Evolutionary conservation across 345 rosid genomes (phyloP).

Genomic region (Brassica rapa): DNA sequence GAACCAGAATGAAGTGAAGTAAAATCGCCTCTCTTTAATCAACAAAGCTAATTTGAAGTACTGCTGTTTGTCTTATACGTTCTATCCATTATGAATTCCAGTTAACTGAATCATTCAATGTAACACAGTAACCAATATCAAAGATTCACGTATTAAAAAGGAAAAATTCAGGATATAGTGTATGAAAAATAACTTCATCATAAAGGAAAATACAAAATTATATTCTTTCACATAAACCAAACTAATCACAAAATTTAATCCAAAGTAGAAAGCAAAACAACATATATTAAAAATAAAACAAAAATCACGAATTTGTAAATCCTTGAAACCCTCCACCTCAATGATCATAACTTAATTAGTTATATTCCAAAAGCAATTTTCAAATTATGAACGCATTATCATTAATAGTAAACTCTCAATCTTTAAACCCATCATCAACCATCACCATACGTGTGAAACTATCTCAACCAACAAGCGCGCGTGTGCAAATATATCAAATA

Average conservation of each 20-base stretch:
- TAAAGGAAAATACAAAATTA: neutral
- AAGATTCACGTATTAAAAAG: neutral
- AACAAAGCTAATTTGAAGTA: neutral
- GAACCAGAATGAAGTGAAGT: neutral
- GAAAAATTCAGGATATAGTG: neutral
- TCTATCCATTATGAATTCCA: neutral
- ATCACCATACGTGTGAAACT: conserved; percentile 53
- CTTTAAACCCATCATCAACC: conserved; percentile 33
- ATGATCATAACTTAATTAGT: too few species aligned
- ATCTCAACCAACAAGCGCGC: conserved; percentile 22
- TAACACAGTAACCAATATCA: conserved; percentile 30
- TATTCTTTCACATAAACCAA: conserved; percentile 16
- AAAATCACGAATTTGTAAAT: neutral
- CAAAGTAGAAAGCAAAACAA: neutral
- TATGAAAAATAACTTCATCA: neutral
- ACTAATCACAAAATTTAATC: conserved; percentile 32
- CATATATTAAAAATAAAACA: neutral
- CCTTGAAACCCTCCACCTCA: neutral
- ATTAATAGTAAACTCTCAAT: conserved; percentile 20
- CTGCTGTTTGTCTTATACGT: neutral
- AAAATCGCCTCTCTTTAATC: conserved; percentile 9
- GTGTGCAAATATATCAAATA: neutral
- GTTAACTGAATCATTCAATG: conserved; percentile 5
- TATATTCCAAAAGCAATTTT: conserved; percentile 29
- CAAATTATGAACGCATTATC: conserved; percentile 35